phyloP scores from a whole-genome alignment of 2,329 filamentous ascomycete genomes.

The Trichophyton benhamiae region DNA sequence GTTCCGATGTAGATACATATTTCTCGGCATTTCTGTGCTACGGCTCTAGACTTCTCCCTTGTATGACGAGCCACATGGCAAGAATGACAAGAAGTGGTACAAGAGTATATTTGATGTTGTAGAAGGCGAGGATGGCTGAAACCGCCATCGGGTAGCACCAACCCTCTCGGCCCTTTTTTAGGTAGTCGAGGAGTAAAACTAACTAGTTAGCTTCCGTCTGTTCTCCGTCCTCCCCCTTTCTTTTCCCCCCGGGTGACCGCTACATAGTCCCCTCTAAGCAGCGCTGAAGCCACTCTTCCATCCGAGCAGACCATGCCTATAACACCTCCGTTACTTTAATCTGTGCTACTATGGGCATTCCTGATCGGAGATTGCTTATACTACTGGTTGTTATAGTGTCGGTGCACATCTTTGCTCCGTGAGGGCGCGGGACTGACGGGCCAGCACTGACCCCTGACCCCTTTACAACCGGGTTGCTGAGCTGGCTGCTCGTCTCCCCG shows the following conservation, averaged over 20 bases:
- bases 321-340: too few relatives aligned
- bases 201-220: not conserved
- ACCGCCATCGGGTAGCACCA: not conserved
- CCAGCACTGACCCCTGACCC: not conserved
- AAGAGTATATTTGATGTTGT: not conserved
- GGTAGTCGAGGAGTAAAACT: too few relatives aligned
- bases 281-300: too few relatives aligned
- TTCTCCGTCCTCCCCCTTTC: not conserved
- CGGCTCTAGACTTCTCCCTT: not conserved
- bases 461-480: too few relatives aligned
- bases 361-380: too few relatives aligned
- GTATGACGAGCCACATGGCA: not conserved
- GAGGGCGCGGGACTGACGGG: not conserved
- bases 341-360: too few relatives aligned
- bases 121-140: not conserved
- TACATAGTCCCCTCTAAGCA: too few relatives aligned
- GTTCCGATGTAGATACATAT: too few relatives aligned
- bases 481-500: not conserved
- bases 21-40: not conserved
- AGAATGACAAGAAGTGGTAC: not conserved
- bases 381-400: too few relatives aligned
- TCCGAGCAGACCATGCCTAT: too few relatives aligned
- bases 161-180: not conserved
- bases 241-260: not conserved
- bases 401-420: not conserved